Conservation (phyloP, 2,329 filamentous ascomycete species). For the Tolypocladium amazonense region DNA sequence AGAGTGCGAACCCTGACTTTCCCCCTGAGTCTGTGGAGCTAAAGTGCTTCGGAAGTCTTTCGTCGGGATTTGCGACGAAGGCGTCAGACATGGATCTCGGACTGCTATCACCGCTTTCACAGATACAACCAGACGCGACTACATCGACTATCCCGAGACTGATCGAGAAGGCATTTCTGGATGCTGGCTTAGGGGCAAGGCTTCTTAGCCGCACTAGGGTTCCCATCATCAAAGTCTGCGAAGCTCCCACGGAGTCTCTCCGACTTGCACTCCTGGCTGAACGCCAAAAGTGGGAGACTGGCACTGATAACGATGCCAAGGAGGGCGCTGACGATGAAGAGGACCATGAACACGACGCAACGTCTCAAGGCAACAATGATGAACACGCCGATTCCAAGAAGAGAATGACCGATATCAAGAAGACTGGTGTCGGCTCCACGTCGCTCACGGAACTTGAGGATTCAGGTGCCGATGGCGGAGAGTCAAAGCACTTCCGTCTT, state of each 20-base stretch:
- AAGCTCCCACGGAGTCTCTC: slow-evolving; percentile 53
- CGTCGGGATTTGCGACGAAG: slow-evolving; percentile 76
- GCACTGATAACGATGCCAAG: slow-evolving; percentile 28
- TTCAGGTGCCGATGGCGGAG: slow-evolving; percentile 6
- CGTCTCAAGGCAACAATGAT: slow-evolving; percentile 13
- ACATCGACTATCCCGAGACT: slow-evolving; percentile 59
- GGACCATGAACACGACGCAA: slow-evolving; percentile 15
- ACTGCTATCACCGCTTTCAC: slow-evolving; percentile 55
- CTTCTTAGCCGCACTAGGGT: slow-evolving; percentile 70
- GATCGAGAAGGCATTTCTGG: slow-evolving; percentile 64
- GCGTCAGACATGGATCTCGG: slow-evolving; percentile 88
- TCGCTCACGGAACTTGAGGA: slow-evolving; percentile 10
- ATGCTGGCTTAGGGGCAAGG: slow-evolving; percentile 63
- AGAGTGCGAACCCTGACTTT: slow-evolving; percentile 32
- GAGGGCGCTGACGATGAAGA: slow-evolving; percentile 23
- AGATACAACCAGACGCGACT: slow-evolving; percentile 38
- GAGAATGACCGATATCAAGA: neutral
- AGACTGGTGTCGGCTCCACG: slow-evolving; percentile 2
- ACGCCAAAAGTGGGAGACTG: slow-evolving; percentile 61
- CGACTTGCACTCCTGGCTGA: slow-evolving; percentile 51
- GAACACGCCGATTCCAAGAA: slow-evolving; percentile 5
- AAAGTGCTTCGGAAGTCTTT: slow-evolving; percentile 71
- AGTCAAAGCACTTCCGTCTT: slow-evolving; percentile 19
- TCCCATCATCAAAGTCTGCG: slow-evolving; percentile 80
- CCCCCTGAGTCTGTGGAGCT: slow-evolving; percentile 50